A percentile compares a stretch with the other conserved stretches of the same genome.
Evolutionary conservation across 2,329 filamentous ascomycete genomes (phyloP).

Genomic region (Aureobasidium subglaciale): DNA sequence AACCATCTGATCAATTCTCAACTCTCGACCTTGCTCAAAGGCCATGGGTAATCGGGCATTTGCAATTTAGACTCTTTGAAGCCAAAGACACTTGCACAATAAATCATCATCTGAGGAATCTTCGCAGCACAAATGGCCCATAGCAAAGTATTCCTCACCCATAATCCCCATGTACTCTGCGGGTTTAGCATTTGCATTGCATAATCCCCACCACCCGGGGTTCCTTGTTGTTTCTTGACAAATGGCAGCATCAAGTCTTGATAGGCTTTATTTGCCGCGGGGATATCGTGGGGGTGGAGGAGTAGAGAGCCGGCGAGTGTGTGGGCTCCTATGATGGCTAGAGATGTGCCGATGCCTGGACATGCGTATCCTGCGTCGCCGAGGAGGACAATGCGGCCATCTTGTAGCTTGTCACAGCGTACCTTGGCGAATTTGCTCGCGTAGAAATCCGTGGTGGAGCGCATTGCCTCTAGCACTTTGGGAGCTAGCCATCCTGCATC

Average conservation of each 20-base stretch:
- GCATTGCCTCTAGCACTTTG: slow-evolving; percentile 19
- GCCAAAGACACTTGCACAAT: neutral
- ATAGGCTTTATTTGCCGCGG: slow-evolving; percentile 38
- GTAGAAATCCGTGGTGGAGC: slow-evolving; percentile 22
- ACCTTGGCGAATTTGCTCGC: slow-evolving; percentile 29
- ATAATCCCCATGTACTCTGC: slow-evolving; percentile 40
- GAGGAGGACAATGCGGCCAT: slow-evolving; percentile 32
- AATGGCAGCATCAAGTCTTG: slow-evolving; percentile 41
- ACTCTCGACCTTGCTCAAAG: neutral
- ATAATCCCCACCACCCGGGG: slow-evolving; percentile 23
- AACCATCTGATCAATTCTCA: too few relatives aligned
- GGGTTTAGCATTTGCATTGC: slow-evolving; percentile 36
- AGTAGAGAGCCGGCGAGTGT: slow-evolving; percentile 47
- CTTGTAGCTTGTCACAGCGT: slow-evolving; percentile 25
- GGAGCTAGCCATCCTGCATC: slow-evolving; percentile 21
- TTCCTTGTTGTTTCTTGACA: slow-evolving; percentile 32
- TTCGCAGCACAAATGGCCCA: neutral
- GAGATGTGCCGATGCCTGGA: slow-evolving; percentile 32
- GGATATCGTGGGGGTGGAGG: slow-evolving; percentile 22
- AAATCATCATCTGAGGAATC: neutral
- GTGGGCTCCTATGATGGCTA: slow-evolving; percentile 41
- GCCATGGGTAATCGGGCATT: slow-evolving; percentile 10
- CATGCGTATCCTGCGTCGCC: slow-evolving; percentile 35
- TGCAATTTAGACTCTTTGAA: neutral
- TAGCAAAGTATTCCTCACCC: slow-evolving; percentile 39